Conservation (phyloP, 257 asterid genomes). For the Primulina eburnea region DNA sequence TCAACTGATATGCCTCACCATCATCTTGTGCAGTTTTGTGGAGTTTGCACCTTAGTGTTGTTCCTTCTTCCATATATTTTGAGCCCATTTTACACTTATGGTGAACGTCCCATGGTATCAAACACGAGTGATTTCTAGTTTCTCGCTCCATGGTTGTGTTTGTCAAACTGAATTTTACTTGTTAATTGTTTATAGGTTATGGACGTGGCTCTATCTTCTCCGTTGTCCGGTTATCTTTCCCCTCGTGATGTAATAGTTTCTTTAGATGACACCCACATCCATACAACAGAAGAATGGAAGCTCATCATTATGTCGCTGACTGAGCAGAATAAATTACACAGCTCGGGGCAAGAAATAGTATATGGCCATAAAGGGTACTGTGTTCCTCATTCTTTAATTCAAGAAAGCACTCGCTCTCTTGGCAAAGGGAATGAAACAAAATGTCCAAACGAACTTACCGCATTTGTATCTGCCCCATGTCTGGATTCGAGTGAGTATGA, state of each 20-base stretch:
- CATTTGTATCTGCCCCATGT: conserved; percentile 56
- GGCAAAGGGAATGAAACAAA: conserved; percentile 38
- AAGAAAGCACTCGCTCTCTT: conserved; percentile 38
- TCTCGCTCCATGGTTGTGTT: conserved; percentile 11
- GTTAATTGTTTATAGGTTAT: conserved; percentile 51
- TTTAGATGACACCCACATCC: conserved; percentile 49
- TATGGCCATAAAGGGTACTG: conserved; percentile 58
- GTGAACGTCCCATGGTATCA: conserved; percentile 67
- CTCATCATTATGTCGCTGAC: conserved; percentile 37
- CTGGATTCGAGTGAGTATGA: conserved; percentile 27
- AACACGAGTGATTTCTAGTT: conserved; percentile 15
- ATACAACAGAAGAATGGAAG: conserved; percentile 62
- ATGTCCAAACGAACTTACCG: conserved; percentile 61
- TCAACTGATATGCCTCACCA: conserved; percentile 25
- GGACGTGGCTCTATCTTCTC: conserved; percentile 65
- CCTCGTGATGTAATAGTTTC: conserved; percentile 59
- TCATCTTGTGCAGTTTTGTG: conserved; percentile 56
- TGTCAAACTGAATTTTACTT: conserved; percentile 20
- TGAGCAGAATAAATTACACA: conserved; percentile 30
- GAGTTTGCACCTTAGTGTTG: conserved; percentile 57
- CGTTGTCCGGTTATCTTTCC: conserved; percentile 61
- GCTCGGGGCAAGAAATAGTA: conserved; percentile 28
- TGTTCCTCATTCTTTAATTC: conserved; percentile 52
- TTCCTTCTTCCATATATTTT: conserved; percentile 54
- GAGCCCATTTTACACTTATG: conserved; percentile 66